Percentiles rank a stretch among this genome's conserved stretches.
phyloP scores from a whole-genome alignment of 441 rosid species.

The Codiaeum variegatum region DNA sequence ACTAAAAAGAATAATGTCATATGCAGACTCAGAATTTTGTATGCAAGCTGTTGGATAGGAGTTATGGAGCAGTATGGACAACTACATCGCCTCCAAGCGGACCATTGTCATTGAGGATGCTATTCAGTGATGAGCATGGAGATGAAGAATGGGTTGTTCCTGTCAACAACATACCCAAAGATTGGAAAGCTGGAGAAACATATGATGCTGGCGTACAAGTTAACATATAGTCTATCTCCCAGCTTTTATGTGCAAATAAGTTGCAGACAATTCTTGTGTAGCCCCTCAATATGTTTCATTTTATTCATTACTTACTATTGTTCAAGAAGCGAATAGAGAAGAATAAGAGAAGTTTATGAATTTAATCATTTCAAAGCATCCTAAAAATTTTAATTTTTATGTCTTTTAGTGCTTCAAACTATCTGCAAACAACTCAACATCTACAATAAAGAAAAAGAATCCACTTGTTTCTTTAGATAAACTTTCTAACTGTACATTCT shows the following conservation, averaged over 20 bases:
- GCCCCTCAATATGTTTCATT: slow-evolving; percentile 14
- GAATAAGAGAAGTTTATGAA: slow-evolving; percentile 13
- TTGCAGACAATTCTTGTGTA: not conserved
- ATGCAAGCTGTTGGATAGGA: slow-evolving; percentile 64
- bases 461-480: not conserved
- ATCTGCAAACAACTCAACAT: slow-evolving; percentile 14
- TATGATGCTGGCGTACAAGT: slow-evolving; percentile 64
- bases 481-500: not conserved
- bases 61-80: slow-evolving; percentile 67
- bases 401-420: not conserved
- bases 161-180: slow-evolving; percentile 45
- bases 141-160: slow-evolving; percentile 61
- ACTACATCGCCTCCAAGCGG: slow-evolving; percentile 53
- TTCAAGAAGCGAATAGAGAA: not conserved
- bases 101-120: slow-evolving; percentile 54
- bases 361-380: slow-evolving; percentile 18
- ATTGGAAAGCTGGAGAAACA: slow-evolving; percentile 58
- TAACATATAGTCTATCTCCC: slow-evolving; percentile 16
- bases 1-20: not conserved
- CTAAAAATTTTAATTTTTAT: slow-evolving; percentile 1
- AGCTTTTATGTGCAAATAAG: not conserved
- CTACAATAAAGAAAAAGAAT: not conserved
- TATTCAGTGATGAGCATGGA: slow-evolving; percentile 50
- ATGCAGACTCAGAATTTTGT: slow-evolving; percentile 44
- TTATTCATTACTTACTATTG: slow-evolving; percentile 8